Base-by-base conservation (phyloP, 129 eudicot species). In the Glebionis coronaria region DNA sequence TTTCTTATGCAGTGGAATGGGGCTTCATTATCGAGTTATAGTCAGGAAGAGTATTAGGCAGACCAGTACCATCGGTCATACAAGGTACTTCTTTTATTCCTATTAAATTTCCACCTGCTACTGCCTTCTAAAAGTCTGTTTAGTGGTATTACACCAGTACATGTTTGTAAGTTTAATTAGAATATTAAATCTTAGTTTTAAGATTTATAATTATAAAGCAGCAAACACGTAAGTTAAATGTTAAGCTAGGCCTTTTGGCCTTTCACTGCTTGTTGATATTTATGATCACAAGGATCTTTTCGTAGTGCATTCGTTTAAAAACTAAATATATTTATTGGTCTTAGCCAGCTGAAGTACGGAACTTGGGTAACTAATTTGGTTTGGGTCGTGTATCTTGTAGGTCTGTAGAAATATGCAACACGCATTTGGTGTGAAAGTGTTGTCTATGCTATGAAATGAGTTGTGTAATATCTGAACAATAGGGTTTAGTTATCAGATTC, bases 21-120 rank as follows among this genome's bases (percentile, higher is more conserved):
- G 98, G 13, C 96, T 96, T 19, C 96, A 93, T 82, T 88, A 95
- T 74, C 84, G 98, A 67, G 98, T 93, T 72, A 72, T 93, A 82
- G 95, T 93, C 71, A 87, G 98, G 21, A 93, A 93, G 79, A 88
- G 96, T 42, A 93, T 79, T 96, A 93, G 77, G 98, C 98, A 13
- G 98, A 93, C 70, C 98, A 93, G 65, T 93, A 93, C 70, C 70
- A 85, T 20, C 84, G 88, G 40, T 84, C 88, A 11, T 93, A 93
- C 79, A 93, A 93, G 72, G 98, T 93, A 92, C 55, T 29, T 13
- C 0, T 40, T n/a, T n/a, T 25, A 12, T 20, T 44, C 25, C 16
- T 56, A 16, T 57, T 70, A 4, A 31, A 7, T 47, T 54, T 12
- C 9, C 3, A 44, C 6, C 14, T 50, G 6, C 20, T 51, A 51